Base-by-base conservation (phyloP, 768 basidiomycete genomes). In the Saitozyma podzolica region DNA sequence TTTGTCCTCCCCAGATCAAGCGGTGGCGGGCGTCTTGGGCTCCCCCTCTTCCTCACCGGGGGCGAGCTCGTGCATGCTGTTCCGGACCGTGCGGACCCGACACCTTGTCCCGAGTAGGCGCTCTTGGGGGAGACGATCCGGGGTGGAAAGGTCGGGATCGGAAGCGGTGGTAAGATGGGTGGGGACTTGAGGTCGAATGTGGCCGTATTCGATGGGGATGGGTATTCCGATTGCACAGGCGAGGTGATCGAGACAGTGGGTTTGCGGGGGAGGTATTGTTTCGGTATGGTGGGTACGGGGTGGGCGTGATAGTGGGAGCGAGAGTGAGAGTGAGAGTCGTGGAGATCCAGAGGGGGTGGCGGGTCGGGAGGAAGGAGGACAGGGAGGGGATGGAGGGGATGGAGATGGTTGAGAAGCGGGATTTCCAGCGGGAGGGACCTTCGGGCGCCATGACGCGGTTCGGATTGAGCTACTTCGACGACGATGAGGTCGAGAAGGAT, bases 341-440 rank as follows among this genome's bases (percentile, higher is more conserved):
- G 64, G 17, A 75, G 50, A 9, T 61, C 20, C 20, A 76, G 57
- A 5, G 74, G 74, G 74, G 74, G 51, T 76, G 74, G 16, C 74
- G 67, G 39, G 74, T 47, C 8, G 74, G 74, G 13, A 76, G 60
- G 54, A 76, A 61, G 49, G 74, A 72, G 40, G 69, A 56, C 58
- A 76, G 56, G n/a, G 74, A 29, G 29, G 29, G 29, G 29, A 29
- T 29, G n/a, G 74, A 29, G 29, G 29, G 29, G 29, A 29, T 29
- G 29, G 29, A 29, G 29, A 29, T 29, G 29, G 29, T 29, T 29
- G 29, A 76, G 62, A 75, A 75, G 17, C 70, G 69, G 39, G 72
- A 65, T 65, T 72, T 73, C 64, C 66, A 73, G 17, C 64, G 56
- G 8, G 60, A 42, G n/a, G 55, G 60, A 29, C 29, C 29, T 5